These are phyloP conservation scores for Suhomyces panamericanus DNA, from an alignment of 1,139 yeast genomes.

Conservation along the genomic window DNA sequence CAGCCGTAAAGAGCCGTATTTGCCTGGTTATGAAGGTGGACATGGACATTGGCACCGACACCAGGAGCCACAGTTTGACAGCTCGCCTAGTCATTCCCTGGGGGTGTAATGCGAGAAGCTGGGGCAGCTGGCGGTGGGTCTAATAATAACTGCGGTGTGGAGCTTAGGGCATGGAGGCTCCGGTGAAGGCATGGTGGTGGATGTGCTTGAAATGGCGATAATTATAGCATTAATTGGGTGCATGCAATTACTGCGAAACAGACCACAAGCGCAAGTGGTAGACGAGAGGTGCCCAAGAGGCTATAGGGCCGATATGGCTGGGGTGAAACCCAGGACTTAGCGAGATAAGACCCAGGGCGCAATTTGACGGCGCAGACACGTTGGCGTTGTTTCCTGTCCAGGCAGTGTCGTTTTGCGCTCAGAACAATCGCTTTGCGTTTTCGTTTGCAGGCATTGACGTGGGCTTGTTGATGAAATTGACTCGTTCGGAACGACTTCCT, in stretches of 20 bases:
- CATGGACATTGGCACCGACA: neutral
- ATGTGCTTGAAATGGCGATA: no score
- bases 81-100: neutral
- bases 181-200: no score
- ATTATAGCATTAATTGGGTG: no score
- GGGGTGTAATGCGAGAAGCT: no score
- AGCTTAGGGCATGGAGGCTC: no score
- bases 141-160: no score
- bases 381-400: neutral
- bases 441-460: neutral
- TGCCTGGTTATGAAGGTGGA: neutral
- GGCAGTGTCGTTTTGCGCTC: slow-evolving; percentile 1
- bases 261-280: no score
- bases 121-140: no score
- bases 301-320: no score
- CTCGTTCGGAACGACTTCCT: neutral
- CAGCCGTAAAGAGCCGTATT: neutral
- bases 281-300: no score
- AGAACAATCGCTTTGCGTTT: neutral
- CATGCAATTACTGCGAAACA: no score
- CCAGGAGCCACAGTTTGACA: slow-evolving; percentile 2
- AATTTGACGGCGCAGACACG: neutral
- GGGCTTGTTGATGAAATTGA: neutral
- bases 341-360: neutral
- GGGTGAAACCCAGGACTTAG: neutral